Evolutionary conservation across 2,329 filamentous ascomycete species (phyloP).

Genomic region (Fusarium floridanum): DNA sequence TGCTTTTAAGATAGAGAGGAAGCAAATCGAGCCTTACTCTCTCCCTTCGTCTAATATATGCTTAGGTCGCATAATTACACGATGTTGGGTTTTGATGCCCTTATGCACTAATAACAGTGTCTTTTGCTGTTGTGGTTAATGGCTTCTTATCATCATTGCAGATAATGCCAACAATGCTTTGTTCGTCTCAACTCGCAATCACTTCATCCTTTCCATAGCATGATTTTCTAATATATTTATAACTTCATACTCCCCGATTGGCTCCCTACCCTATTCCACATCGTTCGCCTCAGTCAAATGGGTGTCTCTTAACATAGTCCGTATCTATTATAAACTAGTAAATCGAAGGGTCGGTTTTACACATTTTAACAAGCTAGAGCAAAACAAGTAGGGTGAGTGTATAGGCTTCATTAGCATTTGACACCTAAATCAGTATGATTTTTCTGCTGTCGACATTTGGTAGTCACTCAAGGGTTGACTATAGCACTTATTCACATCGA

Average conservation of each 20-base stretch:
- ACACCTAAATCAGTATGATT: not conserved
- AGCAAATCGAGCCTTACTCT: not conserved
- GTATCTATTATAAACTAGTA: not conserved
- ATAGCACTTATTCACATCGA: not conserved
- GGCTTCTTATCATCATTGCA: no score
- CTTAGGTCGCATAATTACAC: no score
- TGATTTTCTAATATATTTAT: not conserved
- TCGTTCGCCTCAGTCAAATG: not conserved
- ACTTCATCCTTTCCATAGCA: not conserved
- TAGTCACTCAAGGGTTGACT: not conserved
- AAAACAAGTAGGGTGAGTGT: not conserved
- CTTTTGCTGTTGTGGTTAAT: no score
- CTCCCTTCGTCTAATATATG: not conserved
- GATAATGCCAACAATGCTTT: accelerated
- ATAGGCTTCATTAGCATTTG: not conserved
- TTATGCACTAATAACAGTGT: accelerated
- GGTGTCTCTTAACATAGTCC: not conserved
- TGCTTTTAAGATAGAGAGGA: not conserved
- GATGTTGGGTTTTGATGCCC: no score
- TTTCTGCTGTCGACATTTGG: not conserved
- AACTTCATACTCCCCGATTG: not conserved
- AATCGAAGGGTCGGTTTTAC: not conserved
- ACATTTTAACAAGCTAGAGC: not conserved
- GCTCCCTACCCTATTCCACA: not conserved
- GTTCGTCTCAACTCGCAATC: not conserved